Percentiles rank a stretch among this genome's conserved stretches.
phyloP scores from a whole-genome alignment of 495 filamentous ascomycete species.

The Aspergillus egyptiacus region DNA sequence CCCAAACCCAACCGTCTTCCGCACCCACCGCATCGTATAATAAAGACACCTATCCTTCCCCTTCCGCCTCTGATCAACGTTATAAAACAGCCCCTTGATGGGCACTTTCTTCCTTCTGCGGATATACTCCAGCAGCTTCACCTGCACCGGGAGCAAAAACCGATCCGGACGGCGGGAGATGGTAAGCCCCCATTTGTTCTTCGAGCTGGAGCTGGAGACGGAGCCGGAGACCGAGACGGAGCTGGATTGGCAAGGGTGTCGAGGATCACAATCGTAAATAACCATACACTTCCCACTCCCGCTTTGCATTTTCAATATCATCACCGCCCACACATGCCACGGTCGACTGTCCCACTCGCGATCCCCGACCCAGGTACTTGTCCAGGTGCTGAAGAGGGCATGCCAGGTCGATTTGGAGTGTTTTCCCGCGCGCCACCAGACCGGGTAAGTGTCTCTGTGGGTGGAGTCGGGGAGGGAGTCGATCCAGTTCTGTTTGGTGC shows the following conservation, averaged over 20 bases:
- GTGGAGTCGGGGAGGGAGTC: background rate
- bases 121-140: background rate
- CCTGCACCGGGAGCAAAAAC: no score
- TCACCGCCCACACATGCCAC: background rate
- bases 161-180: no score
- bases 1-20: background rate
- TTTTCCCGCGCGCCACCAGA: background rate
- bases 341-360: background rate
- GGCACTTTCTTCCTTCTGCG: background rate
- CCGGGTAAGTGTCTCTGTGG: background rate
- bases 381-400: background rate
- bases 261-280: slow-evolving; percentile 2
- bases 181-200: no score
- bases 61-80: background rate
- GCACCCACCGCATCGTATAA: background rate
- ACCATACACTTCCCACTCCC: background rate
- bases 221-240: no score
- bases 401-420: background rate
- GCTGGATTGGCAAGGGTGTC: no score
- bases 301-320: background rate
- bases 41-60: background rate
- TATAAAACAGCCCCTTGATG: background rate
- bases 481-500: no score
- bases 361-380: background rate
- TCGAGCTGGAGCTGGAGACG: no score